phyloP scores from a whole-genome alignment of 2,329 filamentous ascomycete species.

The Fusarium sp. region DNA sequence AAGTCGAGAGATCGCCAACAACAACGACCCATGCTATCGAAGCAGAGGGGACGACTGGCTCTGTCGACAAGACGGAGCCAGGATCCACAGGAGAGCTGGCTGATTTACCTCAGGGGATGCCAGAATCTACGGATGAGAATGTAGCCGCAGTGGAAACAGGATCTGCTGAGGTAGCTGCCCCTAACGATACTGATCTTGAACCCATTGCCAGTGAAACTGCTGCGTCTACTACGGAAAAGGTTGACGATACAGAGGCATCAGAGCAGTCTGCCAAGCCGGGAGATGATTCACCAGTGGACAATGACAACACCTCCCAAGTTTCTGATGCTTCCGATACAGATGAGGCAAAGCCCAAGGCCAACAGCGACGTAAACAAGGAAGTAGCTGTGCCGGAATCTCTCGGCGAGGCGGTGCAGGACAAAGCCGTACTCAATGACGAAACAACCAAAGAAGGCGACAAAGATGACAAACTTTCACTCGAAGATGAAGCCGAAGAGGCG shows the following conservation, averaged over 20 bases:
- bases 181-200: background rate
- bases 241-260: constrained; percentile 11
- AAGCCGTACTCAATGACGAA: constrained; percentile 2
- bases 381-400: constrained; percentile 7
- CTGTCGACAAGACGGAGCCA: constrained; percentile 1
- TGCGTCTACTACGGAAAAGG: constrained; percentile 1
- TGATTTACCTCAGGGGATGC: background rate
- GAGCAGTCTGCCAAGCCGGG: background rate
- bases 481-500: constrained; percentile 3
- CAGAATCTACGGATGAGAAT: constrained; percentile 11
- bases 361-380: constrained; percentile 9
- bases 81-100: background rate
- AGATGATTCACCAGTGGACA: constrained; percentile 2
- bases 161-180: background rate
- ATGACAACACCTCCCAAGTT: constrained; percentile 4
- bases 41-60: background rate
- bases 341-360: constrained; percentile 15
- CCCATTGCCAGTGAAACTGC: background rate
- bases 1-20: background rate
- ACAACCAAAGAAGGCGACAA: constrained; percentile 14
- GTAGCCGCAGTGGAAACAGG: constrained; percentile 5
- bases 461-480: background rate
- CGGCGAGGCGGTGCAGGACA: constrained; percentile 4
- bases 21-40: background rate
- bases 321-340: constrained; percentile 6